phyloP scores from a whole-genome alignment of 192 early-diverging fungal species.

The Coemansia sp. region DNA sequence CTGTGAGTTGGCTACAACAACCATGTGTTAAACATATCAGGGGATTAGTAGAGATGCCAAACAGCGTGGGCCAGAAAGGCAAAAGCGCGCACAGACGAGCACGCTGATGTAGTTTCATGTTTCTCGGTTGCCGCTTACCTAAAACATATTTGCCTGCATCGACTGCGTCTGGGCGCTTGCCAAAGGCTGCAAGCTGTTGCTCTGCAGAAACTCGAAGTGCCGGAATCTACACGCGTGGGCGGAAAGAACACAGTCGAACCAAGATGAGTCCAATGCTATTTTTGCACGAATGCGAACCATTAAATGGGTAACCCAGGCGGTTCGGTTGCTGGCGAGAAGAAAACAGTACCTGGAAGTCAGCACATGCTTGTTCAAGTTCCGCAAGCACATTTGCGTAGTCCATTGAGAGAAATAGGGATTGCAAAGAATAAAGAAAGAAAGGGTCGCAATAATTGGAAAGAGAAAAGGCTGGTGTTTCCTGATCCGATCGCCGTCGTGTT shows the following conservation, averaged over 20 bases:
- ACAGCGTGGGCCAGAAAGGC: neutral
- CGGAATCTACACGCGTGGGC: constrained; percentile 27
- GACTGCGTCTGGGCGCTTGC: constrained; percentile 50
- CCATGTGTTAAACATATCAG: neutral
- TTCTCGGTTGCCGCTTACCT: constrained; percentile 17
- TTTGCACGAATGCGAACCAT: neutral
- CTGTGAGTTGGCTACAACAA: constrained; percentile 32
- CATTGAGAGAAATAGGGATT: constrained; percentile 10
- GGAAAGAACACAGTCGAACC: neutral
- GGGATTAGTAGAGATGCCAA: neutral
- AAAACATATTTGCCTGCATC: constrained; percentile 39
- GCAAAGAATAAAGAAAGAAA: neutral
- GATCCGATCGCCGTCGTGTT: too few species aligned
- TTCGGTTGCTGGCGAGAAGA: neutral
- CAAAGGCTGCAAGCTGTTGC: constrained; percentile 34
- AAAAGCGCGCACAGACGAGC: too few species aligned
- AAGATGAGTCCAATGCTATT: neutral
- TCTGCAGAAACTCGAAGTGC: constrained; percentile 40
- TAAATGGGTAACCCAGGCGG: neutral
- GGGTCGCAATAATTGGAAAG: neutral
- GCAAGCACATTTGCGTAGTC: constrained; percentile 29
- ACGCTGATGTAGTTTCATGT: too few species aligned
- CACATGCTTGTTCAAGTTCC: constrained; percentile 50
- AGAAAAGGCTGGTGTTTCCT: neutral
- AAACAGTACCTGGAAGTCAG: constrained; percentile 44